phyloP scores from a whole-genome alignment of 305 asterid species.

The Fraxinus platypoda region DNA sequence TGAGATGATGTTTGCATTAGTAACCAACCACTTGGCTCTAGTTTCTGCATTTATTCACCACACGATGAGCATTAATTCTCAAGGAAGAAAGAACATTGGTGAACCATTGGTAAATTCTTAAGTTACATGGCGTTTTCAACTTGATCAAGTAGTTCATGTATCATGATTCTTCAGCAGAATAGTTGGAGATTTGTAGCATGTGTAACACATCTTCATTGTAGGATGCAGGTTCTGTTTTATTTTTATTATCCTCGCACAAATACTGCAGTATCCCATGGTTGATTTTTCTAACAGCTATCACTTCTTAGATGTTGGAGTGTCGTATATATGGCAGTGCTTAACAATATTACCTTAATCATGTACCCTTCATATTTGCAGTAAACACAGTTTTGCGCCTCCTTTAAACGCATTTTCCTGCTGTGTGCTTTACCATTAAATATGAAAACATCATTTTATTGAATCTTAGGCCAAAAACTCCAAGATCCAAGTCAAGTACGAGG shows the following conservation, averaged over 20 bases:
- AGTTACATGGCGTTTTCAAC: not conserved
- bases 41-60: not conserved
- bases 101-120: not conserved
- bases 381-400: not conserved
- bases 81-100: not conserved
- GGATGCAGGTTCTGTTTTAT: not conserved
- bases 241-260: not conserved
- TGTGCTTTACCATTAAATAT: not conserved
- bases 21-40: not conserved
- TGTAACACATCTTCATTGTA: not conserved
- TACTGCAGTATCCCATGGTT: not conserved
- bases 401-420: not conserved
- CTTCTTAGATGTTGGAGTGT: not conserved
- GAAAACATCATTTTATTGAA: constrained; percentile 11
- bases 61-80: not conserved
- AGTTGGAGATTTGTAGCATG: not conserved
- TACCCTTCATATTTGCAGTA: not conserved
- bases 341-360: not conserved
- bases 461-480: constrained; percentile 30
- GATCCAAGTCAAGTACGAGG: constrained; percentile 33
- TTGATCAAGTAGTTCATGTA: not conserved
- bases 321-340: not conserved
- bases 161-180: not conserved
- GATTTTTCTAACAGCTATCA: not conserved
- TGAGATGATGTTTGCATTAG: not conserved